Percentiles rank a stretch among this genome's conserved stretches.
Evolutionary conservation across 2,329 filamentous ascomycete species (phyloP).

Genomic region (Keithomyces neogunnii): DNA sequence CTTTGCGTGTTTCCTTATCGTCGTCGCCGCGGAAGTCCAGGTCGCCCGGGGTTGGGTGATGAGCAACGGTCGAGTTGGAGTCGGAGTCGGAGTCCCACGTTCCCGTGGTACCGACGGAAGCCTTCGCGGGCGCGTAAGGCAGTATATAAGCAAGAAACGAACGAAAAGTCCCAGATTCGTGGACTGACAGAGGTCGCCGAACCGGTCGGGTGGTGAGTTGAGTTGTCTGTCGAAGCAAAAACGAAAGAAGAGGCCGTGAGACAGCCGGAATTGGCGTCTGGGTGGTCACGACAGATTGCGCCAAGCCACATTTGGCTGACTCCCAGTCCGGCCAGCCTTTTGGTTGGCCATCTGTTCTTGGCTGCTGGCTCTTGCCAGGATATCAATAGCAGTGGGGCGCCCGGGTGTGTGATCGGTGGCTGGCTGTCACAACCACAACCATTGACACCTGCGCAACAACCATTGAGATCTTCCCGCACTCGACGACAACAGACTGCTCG

Average conservation of each 20-base stretch:
- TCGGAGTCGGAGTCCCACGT: neutral
- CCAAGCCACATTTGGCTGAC: neutral
- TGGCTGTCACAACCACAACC: no score
- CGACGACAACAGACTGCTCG: no score
- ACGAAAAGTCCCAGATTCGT: neutral
- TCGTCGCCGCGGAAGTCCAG: neutral
- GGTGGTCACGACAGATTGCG: slow-evolving; percentile 2
- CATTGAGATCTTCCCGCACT: no score
- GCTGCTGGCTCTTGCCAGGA: no score
- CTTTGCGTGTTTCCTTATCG: slow-evolving; percentile 1
- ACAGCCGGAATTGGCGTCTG: slow-evolving; percentile 1
- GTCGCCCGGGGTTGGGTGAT: neutral
- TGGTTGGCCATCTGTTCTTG: no score
- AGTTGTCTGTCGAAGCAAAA: neutral
- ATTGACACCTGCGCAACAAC: no score
- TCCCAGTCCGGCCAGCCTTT: neutral
- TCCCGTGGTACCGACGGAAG: neutral
- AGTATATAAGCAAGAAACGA: neutral
- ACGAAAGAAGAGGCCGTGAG: neutral
- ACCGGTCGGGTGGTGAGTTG: neutral
- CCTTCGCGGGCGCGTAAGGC: slow-evolving; percentile 1
- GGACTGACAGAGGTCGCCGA: neutral
- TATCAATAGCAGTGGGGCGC: no score
- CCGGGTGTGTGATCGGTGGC: no score
- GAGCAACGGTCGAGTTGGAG: neutral